phyloP scores from a whole-genome alignment of 2,329 filamentous ascomycete species.

The Aureobasidium sp. region DNA sequence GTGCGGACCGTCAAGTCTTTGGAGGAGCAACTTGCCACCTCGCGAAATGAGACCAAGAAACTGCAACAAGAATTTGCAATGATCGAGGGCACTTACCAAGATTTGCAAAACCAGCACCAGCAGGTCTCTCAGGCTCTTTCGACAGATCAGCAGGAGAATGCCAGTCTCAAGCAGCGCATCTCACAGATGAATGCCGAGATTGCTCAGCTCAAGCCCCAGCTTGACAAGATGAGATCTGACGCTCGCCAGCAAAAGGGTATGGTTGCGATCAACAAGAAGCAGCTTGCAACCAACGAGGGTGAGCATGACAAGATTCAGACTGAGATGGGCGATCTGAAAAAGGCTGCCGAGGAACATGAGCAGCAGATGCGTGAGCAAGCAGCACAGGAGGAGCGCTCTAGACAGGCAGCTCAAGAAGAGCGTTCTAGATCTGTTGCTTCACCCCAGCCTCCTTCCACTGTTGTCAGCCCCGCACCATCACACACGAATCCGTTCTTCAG shows the following conservation, averaged over 20 bases:
- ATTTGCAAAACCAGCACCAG: conserved; percentile 75
- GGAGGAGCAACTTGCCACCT: conserved; percentile 71
- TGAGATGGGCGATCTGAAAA: conserved; percentile 65
- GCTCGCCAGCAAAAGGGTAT: conserved; percentile 92
- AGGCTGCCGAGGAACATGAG: conserved; percentile 41
- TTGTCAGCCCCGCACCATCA: conserved; percentile 60
- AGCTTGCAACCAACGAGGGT: conserved; percentile 78
- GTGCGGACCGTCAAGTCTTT: conserved; percentile 76
- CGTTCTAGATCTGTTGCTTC: conserved; percentile 27
- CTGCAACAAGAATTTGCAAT: conserved; percentile 76
- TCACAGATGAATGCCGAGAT: conserved; percentile 75
- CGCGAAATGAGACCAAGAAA: conserved; percentile 75
- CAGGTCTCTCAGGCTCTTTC: conserved; percentile 68
- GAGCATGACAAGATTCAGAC: conserved; percentile 81
- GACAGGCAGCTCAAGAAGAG: conserved; percentile 33
- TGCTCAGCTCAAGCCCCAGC: conserved; percentile 73
- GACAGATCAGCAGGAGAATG: conserved; percentile 83
- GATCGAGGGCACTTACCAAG: conserved; percentile 72
- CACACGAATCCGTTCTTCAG: conserved; percentile 96
- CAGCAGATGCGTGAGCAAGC: conserved; percentile 24
- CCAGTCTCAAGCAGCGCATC: conserved; percentile 78
- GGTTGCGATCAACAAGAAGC: conserved; percentile 98
- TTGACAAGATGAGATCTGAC: conserved; percentile 89
- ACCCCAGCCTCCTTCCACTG: conserved; percentile 33
- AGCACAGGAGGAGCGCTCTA: conserved; percentile 26